A percentile compares a stretch with the other conserved stretches of the same genome.
These are phyloP conservation scores for Annulohypoxylon stygium DNA, from an alignment of 495 filamentous ascomycete genomes.

Conservation along the genomic window DNA sequence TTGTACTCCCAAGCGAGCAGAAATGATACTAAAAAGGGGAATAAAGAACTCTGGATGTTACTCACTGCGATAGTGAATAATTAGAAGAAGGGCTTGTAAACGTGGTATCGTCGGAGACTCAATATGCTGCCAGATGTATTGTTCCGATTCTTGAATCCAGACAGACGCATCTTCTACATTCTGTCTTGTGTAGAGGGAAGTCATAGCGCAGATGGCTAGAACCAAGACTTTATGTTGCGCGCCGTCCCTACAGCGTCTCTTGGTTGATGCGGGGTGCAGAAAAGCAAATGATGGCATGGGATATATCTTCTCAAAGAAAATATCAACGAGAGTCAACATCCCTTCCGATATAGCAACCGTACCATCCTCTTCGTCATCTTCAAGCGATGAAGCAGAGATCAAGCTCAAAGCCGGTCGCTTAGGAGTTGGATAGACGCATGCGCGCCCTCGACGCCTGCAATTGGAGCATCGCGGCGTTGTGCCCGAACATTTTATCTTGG, in stretches of 20 bases:
- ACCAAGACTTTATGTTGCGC: slow-evolving; percentile 18
- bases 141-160: slow-evolving; percentile 35
- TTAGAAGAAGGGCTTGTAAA: slow-evolving; percentile 35
- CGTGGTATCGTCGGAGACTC: slow-evolving; percentile 34
- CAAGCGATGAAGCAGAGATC: background rate
- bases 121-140: slow-evolving; percentile 32
- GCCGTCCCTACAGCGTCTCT: slow-evolving; percentile 27
- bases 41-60: too few relatives aligned
- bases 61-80: slow-evolving; percentile 32
- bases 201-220: slow-evolving; percentile 30
- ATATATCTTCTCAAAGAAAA: slow-evolving; percentile 35
- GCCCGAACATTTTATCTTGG: slow-evolving; percentile 36
- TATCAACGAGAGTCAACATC: slow-evolving; percentile 27
- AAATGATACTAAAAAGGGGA: too few relatives aligned
- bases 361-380: background rate
- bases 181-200: slow-evolving; percentile 10
- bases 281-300: slow-evolving; percentile 38
- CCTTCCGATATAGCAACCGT: background rate
- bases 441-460: slow-evolving; percentile 32
- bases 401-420: slow-evolving; percentile 16
- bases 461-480: slow-evolving; percentile 31
- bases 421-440: slow-evolving; percentile 33
- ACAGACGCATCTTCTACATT: background rate
- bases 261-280: slow-evolving; percentile 34
- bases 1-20: too few relatives aligned